Evolutionary conservation across 345 rosid genomes (phyloP), one percentile per base, ranked within the genome.

Genomic region (Camelina hispida): DNA sequence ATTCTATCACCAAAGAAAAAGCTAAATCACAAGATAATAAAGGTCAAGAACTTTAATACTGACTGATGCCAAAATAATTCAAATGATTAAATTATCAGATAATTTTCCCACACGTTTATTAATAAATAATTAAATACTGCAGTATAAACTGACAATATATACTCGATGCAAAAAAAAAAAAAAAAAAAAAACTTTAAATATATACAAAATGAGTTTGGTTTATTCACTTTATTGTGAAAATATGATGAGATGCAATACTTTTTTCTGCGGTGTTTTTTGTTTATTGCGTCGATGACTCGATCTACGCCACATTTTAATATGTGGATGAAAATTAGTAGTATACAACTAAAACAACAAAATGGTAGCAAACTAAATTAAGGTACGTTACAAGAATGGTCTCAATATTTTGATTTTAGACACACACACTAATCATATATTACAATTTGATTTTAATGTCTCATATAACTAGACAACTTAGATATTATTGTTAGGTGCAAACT

Each of bases 1-100:
- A 48, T 37, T 48, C 25, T 57, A n/a, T 37, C 76, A 61, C 51
- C 42, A 16, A 51, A 51, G 28, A 25, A 62, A 62, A 48, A 23
- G 30, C 38, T 37, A 11, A 71, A 22, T 1, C 9, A 16, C 30
- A 25, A 18, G 2, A 5, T 62, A 6, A 25, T 7, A 32, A 30
- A 17, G 11, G 56, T 9, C 42, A 64, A 15, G 47, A 28, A 43
- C 12, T 44, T 46, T 10, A 6, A 46, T 64, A 47, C 16, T 10
- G 16, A 63, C 46, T 43, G 54, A 44, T 25, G 22, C 5, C 20
- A 43, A 42, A 43, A 40, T 4, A 62, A 1, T 9, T 38, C 50
- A 42, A 32, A 20, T 14, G 16, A 38, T 12, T 40, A 11, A 13
- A 40, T 10, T 7, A 23, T 5, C 13, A 13, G 10, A 23, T 15